Evolutionary conservation across 352 stramenopile genomes (phyloP), one percentile per base, ranked within the genome.

Genomic region (Halophytophthora batemanensis): DNA sequence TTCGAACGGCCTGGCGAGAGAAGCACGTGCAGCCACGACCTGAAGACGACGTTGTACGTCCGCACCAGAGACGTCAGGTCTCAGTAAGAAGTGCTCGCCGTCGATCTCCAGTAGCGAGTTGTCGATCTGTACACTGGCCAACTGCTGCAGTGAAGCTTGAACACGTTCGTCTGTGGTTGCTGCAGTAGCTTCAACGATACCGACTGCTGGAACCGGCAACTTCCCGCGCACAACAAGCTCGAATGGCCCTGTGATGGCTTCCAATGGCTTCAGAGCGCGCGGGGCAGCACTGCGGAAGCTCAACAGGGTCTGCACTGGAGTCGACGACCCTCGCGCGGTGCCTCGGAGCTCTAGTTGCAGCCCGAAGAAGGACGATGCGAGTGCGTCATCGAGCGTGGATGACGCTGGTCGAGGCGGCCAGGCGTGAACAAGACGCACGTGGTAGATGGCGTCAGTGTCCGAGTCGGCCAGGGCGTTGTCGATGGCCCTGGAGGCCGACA

Each of bases 81-180:
- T 35, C 1, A 78, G 45, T 13, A 56, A 15, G 25, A 87, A 73
- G 15, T 54, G 64, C 34, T 79, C 52, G 6, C 58, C 65, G 53
- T 84, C 82, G 50, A 87, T 69, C n/a, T 71, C 67, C 2, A 71
- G 21, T 29, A 86, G 53, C 2, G 46, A 50, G 36, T 87, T 84
- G 6, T 59, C 54, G 14, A 50, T 33, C 53, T 87, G 77, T 0
- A 84, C 77, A 3, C 36, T 54, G 1, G 59, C 41, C 29, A 80
- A 53, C 28, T 59, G 47, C 29, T 86, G 74, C 17, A 80, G 15
- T 10, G 53, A 37, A 6, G 43, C 35, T n/a, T 18, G 15, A 21
- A 41, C 2, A 69, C 64, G 13, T 36, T 47, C 38, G 54, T 80
- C 19, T 64, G 49, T n/a, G 28, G 28, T 1, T 65, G 44, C 1